phyloP scores from a whole-genome alignment of 768 basidiomycete genomes.

The Pleurotus sapidus region DNA sequence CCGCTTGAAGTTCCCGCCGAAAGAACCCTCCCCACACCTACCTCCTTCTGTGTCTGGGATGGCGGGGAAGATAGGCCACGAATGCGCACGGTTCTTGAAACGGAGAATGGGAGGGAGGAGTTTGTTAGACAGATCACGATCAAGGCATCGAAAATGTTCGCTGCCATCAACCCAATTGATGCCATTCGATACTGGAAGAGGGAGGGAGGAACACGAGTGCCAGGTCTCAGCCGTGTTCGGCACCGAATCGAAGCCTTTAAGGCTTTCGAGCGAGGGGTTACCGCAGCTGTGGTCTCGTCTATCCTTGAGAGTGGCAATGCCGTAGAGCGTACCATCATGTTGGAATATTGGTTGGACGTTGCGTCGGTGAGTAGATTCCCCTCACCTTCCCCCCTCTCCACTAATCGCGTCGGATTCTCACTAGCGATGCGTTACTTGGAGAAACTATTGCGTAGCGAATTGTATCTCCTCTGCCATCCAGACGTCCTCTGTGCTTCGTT shows the following conservation, averaged over 20 bases:
- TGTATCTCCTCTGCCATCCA: constrained; percentile 39
- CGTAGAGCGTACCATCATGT: constrained; percentile 21
- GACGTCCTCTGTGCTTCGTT: constrained; percentile 32
- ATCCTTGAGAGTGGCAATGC: constrained; percentile 20
- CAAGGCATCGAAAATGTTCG: constrained; percentile 32
- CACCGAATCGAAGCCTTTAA: constrained; percentile 25
- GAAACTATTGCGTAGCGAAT: constrained; percentile 43
- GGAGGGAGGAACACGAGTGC: constrained; percentile 5
- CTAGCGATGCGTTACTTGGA: constrained; percentile 41
- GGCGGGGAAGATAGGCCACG: constrained; percentile 11
- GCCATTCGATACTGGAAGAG: constrained; percentile 34
- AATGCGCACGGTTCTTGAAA: constrained; percentile 32
- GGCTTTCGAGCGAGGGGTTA: constrained; percentile 31
- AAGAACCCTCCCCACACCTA: constrained; percentile 14
- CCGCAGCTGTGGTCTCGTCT: constrained; percentile 36
- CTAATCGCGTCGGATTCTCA: constrained; percentile 3
- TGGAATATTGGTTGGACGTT: constrained; percentile 44
- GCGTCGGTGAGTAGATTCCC: constrained; percentile 32
- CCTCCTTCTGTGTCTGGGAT: constrained; percentile 18
- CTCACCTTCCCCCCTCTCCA: background rate
- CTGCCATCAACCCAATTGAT: constrained; percentile 38
- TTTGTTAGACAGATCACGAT: constrained; percentile 45
- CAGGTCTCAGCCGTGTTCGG: constrained; percentile 21
- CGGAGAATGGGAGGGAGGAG: constrained; percentile 33
- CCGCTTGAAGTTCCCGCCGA: background rate